These are phyloP conservation scores for Alternaria alternata DNA, from an alignment of 2,329 filamentous ascomycete genomes.

Conservation along the genomic window DNA sequence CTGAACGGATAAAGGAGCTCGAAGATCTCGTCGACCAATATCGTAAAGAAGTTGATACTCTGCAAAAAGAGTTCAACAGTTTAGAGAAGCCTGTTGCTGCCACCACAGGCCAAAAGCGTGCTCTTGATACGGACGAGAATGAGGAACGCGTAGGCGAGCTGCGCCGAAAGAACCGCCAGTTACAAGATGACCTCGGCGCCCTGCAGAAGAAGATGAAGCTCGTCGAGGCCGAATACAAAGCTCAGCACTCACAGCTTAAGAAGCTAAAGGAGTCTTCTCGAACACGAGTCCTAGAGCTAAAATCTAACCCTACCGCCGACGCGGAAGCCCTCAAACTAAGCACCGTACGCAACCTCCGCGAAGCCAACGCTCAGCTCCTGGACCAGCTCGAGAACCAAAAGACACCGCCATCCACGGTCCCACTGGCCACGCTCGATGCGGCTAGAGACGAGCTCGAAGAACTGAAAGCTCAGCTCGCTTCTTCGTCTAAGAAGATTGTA, in stretches of 20 bases:
- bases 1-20: constrained; percentile 77
- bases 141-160: constrained; percentile 82
- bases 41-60: constrained; percentile 76
- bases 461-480: constrained; percentile 58
- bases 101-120: constrained; percentile 67
- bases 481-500: constrained; percentile 79
- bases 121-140: constrained; percentile 63
- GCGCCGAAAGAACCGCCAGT: constrained; percentile 83
- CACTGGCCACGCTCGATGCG: constrained; percentile 77
- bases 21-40: constrained; percentile 89
- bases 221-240: constrained; percentile 77
- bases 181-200: constrained; percentile 78
- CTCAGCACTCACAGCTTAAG: constrained; percentile 75
- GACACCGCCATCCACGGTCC: constrained; percentile 65
- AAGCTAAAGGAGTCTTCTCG: constrained; percentile 72
- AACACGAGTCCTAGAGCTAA: constrained; percentile 83
- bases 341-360: constrained; percentile 78
- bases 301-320: constrained; percentile 90
- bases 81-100: constrained; percentile 63
- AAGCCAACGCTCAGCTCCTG: constrained; percentile 85
- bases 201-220: constrained; percentile 75
- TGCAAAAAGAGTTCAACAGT: constrained; percentile 77
- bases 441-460: constrained; percentile 78
- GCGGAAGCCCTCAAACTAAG: constrained; percentile 83
- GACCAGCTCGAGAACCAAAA: constrained; percentile 67